Conservation (phyloP, 768 basidiomycete genomes). For the Tylopilus intermedius region DNA sequence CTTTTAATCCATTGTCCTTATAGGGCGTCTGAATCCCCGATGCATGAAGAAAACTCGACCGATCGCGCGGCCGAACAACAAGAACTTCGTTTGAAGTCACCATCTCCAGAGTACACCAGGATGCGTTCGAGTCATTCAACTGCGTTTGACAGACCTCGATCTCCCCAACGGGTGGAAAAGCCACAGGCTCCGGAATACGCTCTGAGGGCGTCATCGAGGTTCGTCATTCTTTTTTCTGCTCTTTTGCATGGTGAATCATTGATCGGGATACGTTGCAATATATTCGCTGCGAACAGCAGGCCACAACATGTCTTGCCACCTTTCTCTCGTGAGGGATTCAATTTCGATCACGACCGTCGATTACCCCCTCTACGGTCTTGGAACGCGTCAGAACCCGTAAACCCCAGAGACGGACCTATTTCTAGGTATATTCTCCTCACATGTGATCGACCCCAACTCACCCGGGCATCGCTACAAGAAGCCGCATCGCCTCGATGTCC, state of each 20-base stretch:
- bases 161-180: slow-evolving; percentile 18
- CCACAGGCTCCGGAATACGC: slow-evolving; percentile 21
- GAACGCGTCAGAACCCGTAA: slow-evolving; percentile 20
- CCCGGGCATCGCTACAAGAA: slow-evolving; percentile 15
- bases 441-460: slow-evolving; percentile 16
- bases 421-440: slow-evolving; percentile 22
- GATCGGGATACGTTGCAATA: slow-evolving; percentile 23
- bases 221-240: slow-evolving; percentile 16
- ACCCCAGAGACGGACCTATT: slow-evolving; percentile 20
- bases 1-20: slow-evolving; percentile 17
- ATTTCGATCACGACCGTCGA: slow-evolving; percentile 32
- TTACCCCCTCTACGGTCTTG: slow-evolving; percentile 31
- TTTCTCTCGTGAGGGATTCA: slow-evolving; percentile 28
- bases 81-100: slow-evolving; percentile 15
- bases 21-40: slow-evolving; percentile 31
- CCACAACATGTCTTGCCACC: slow-evolving; percentile 32
- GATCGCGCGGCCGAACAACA: slow-evolving; percentile 12
- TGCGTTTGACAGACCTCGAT: slow-evolving; percentile 16
- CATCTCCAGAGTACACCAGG: slow-evolving; percentile 21
- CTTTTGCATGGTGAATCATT: slow-evolving; percentile 12
- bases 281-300: slow-evolving; percentile 28
- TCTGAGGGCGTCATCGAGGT: slow-evolving; percentile 23
- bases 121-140: slow-evolving; percentile 18
- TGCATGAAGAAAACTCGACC: slow-evolving; percentile 17
- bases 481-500: slow-evolving; percentile 21